phyloP scores from a whole-genome alignment of 352 stramenopile genomes.

The Elongisporangium undulatum region DNA sequence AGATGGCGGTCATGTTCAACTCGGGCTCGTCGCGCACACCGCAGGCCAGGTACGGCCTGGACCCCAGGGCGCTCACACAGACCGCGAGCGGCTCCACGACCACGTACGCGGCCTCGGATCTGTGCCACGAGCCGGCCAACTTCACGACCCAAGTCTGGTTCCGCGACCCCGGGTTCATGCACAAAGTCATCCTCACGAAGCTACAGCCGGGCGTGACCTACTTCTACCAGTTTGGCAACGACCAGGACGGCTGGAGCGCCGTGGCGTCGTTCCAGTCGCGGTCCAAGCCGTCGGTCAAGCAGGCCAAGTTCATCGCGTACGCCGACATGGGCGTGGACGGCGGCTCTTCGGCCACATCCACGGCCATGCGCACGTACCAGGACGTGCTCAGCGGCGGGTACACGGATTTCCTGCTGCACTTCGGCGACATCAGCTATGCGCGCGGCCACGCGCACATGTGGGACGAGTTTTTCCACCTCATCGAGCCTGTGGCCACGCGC shows the following conservation, averaged over 20 bases:
- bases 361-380: slow-evolving; percentile 47
- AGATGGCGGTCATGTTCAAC: slow-evolving; percentile 82
- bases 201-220: slow-evolving; percentile 40
- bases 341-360: slow-evolving; percentile 56
- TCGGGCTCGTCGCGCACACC: slow-evolving; percentile 53
- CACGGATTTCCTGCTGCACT: slow-evolving; percentile 68
- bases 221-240: slow-evolving; percentile 81
- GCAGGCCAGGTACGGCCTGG: slow-evolving; percentile 37
- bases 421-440: slow-evolving; percentile 75
- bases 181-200: slow-evolving; percentile 61
- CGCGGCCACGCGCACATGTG: slow-evolving; percentile 52
- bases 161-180: slow-evolving; percentile 74
- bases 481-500: slow-evolving; percentile 60
- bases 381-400: slow-evolving; percentile 60
- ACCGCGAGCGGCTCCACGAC: slow-evolving; percentile 32
- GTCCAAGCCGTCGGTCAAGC: slow-evolving; percentile 25
- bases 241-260: slow-evolving; percentile 65
- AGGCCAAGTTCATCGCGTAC: slow-evolving; percentile 76
- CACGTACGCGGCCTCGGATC: slow-evolving; percentile 62
- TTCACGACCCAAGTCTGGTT: slow-evolving; percentile 60
- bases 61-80: slow-evolving; percentile 17
- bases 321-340: slow-evolving; percentile 73
- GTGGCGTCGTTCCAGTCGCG: slow-evolving; percentile 58
- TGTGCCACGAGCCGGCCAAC: slow-evolving; percentile 65
- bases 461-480: slow-evolving; percentile 75